These are phyloP conservation scores for Ceratobasidium sp. DNA, from an alignment of 1,284 basidiomycete genomes.

Conservation along the genomic window DNA sequence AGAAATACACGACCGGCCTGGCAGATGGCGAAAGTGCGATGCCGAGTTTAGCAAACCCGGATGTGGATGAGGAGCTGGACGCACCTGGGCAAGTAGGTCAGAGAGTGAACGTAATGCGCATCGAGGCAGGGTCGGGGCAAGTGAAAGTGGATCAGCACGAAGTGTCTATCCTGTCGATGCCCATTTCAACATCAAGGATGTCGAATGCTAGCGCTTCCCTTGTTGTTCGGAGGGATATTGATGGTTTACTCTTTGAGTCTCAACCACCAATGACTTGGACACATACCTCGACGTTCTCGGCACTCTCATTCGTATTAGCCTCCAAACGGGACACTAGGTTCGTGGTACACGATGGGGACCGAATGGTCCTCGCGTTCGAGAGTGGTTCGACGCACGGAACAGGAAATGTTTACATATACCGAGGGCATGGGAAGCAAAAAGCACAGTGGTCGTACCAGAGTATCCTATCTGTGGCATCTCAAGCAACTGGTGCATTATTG, in stretches of 20 bases:
- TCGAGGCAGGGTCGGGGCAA: constrained; percentile 46
- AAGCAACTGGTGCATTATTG: constrained; percentile 73
- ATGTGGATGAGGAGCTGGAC: constrained; percentile 85
- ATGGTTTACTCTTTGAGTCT: constrained; percentile 74
- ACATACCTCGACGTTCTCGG: constrained; percentile 82
- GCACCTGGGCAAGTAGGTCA: constrained; percentile 62
- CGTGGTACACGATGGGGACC: constrained; percentile 67
- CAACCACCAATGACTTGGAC: constrained; percentile 61
- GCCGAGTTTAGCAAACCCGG: constrained; percentile 79
- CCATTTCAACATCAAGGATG: constrained; percentile 54
- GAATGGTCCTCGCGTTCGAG: constrained; percentile 80
- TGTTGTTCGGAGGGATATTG: constrained; percentile 79
- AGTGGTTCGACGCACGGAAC: constrained; percentile 59
- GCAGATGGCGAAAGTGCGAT: constrained; percentile 63
- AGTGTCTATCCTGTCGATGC: constrained; percentile 35
- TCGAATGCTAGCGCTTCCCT: constrained; percentile 54
- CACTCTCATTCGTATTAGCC: constrained; percentile 91
- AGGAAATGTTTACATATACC: constrained; percentile 86
- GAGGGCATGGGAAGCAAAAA: constrained; percentile 54
- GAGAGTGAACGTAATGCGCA: constrained; percentile 65
- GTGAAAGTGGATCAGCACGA: constrained; percentile 42
- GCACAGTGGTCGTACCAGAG: constrained; percentile 73
- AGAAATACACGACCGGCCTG: constrained; percentile 79
- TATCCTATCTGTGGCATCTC: constrained; percentile 74
- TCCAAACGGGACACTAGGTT: constrained; percentile 90